Percentiles rank a stretch among this genome's conserved stretches.
phyloP scores from a whole-genome alignment of 2,329 filamentous ascomycete genomes.

The Coniella lustricola region DNA sequence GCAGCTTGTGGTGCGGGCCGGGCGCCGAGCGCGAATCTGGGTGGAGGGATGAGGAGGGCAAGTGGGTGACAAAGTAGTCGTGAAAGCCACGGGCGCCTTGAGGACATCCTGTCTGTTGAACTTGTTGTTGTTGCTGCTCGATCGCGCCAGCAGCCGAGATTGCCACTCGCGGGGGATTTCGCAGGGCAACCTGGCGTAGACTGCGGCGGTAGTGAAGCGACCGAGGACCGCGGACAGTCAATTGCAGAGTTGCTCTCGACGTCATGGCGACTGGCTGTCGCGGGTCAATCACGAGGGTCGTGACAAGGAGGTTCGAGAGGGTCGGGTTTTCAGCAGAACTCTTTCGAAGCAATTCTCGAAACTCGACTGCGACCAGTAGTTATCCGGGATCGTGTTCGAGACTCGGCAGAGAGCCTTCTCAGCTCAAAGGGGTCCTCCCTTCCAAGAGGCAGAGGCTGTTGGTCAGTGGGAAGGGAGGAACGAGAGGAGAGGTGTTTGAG shows the following conservation, averaged over 20 bases:
- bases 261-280: not conserved
- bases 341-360: not conserved
- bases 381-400: not conserved
- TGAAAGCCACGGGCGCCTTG: slow-evolving; percentile 56
- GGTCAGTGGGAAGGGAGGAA: slow-evolving; percentile 2
- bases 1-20: slow-evolving; percentile 75
- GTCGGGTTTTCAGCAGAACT: slow-evolving; percentile 1
- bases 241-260: slow-evolving; percentile 1
- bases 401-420: not conserved
- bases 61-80: slow-evolving; percentile 94
- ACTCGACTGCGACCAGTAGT: slow-evolving; percentile 2
- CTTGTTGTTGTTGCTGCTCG: slow-evolving; percentile 9
- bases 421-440: not conserved
- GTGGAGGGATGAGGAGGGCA: slow-evolving; percentile 87
- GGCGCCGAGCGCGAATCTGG: slow-evolving; percentile 65
- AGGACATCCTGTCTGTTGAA: not conserved
- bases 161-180: not conserved
- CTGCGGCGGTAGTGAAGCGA: slow-evolving; percentile 6
- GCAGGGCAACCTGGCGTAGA: slow-evolving; percentile 5
- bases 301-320: slow-evolving; percentile 22
- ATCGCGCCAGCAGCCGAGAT: not conserved
- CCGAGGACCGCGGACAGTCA: slow-evolving; percentile 4
- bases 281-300: slow-evolving; percentile 21
- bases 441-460: not conserved
- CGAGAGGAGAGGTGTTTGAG: not conserved